Conservation (phyloP, 2,329 filamentous ascomycete genomes). For the Didymella keratinophila region DNA sequence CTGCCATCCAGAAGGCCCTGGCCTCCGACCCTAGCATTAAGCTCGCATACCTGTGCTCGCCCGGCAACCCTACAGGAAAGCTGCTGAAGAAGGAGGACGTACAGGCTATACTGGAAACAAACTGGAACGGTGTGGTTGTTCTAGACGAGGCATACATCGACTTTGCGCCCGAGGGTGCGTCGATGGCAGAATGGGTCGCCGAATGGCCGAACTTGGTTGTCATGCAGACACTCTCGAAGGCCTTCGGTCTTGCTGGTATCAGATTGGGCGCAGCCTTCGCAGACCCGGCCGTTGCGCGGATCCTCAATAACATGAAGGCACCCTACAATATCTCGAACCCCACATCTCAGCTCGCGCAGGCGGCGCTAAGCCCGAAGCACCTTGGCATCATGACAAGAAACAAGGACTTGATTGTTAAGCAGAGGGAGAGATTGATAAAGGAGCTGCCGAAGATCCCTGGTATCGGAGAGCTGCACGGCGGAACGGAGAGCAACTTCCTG, state of each 20-base stretch:
- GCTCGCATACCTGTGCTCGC: conserved; percentile 89
- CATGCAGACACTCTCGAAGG: conserved; percentile 98
- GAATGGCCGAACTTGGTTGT: conserved; percentile 97
- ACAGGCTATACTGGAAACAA: conserved; percentile 74
- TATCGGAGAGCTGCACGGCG: conserved; percentile 82
- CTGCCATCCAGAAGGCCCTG: conserved; percentile 70
- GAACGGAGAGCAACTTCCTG: conserved; percentile 84
- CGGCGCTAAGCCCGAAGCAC: conserved; percentile 73
- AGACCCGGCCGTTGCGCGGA: conserved; percentile 72
- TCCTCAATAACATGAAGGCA: conserved; percentile 93
- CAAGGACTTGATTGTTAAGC: conserved; percentile 72
- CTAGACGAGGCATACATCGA: conserved; percentile 98
- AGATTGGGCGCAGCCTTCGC: conserved; percentile 87
- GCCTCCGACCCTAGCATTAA: conserved; percentile 75
- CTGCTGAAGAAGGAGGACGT: conserved; percentile 80
- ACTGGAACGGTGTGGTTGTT: conserved; percentile 94
- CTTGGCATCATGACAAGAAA: conserved; percentile 76
- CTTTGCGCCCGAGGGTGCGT: conserved; percentile 80
- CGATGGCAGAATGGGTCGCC: conserved; percentile 87
- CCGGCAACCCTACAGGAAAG: conserved; percentile 90
- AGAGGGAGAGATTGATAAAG: conserved; percentile 76
- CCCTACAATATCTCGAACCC: conserved; percentile 95
- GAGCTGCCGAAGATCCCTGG: conserved; percentile 79
- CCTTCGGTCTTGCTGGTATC: conserved; percentile 94
- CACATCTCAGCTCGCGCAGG: conserved; percentile 79